Conservation (phyloP, 768 basidiomycete species). For the Rickenella mellea region DNA sequence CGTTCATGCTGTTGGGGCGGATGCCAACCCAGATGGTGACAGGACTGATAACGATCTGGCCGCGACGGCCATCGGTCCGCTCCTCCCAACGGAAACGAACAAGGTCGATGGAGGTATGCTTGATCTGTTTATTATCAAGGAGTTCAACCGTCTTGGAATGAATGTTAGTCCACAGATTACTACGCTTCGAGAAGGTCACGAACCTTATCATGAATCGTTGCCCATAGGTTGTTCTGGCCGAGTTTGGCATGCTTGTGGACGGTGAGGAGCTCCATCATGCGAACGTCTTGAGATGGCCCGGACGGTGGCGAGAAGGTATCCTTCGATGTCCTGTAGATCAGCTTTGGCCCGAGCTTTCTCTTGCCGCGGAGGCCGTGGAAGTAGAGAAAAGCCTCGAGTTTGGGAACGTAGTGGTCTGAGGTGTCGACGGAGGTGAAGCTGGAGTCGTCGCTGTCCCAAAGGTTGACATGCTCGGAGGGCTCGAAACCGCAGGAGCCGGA, state of each 20-base stretch:
- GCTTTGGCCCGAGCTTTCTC: constrained; percentile 21
- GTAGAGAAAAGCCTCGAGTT: constrained; percentile 21
- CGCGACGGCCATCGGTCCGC: too few relatives aligned
- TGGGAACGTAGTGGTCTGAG: constrained; percentile 12
- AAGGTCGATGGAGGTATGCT: constrained; percentile 19
- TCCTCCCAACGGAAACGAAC: constrained; percentile 22
- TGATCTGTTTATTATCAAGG: constrained; percentile 15
- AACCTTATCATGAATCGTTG: constrained; percentile 21
- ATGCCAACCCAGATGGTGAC: constrained; percentile 34
- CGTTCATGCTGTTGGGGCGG: constrained; percentile 19
- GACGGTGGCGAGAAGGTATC: constrained; percentile 21
- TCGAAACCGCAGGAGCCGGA: constrained; percentile 14
- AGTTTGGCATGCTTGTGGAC: constrained; percentile 21
- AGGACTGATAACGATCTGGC: too few relatives aligned
- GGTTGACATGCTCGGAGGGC: constrained; percentile 11
- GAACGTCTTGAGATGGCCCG: constrained; percentile 20
- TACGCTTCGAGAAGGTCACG: constrained; percentile 21
- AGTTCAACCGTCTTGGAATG: constrained; percentile 23
- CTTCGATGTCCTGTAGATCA: constrained; percentile 25
- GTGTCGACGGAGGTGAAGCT: constrained; percentile 17
- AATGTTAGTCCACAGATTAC: constrained; percentile 21
- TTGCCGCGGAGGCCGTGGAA: constrained; percentile 21
- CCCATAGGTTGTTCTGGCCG: constrained; percentile 22
- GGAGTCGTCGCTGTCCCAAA: constrained; percentile 13
- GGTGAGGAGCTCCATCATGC: constrained; percentile 19